Base-by-base conservation (phyloP, 257 asterid species). In the Salvia rosmarinus region DNA sequence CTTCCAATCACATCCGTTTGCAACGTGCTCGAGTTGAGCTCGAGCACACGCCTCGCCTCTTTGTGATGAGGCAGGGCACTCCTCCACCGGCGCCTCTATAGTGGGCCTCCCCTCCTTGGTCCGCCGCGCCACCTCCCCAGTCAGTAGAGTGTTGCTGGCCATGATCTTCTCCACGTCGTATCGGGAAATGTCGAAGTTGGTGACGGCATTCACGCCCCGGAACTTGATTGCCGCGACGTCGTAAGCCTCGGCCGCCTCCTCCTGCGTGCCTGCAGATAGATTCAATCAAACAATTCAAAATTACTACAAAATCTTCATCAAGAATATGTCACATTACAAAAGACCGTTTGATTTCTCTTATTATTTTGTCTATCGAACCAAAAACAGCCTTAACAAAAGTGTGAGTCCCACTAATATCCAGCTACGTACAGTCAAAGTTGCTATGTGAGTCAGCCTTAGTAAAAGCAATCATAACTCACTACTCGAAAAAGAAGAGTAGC, bases 171-270 rank as follows among this genome's bases (percentile, higher is more conserved):
- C 89, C 0, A 85, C 90, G 2, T 85, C 85, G 70, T 87, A 87
- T 0, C 92, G 85, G 0, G 85, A 84, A 58, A 84, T 81, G 56
- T 84, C 90, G 52, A 87, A 87, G 44, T 87, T 87, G 0, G 92
- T 87, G 3, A 87, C 92, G 0, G 92, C 92, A 25, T 81, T 87
- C 21, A 72, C 78, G 0, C 92, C 90, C 58, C 92, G 37, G 74
- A 87, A 87, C 71, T 87, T 87, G 42, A 87, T 87, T 17, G 92
- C 92, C 9, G 92, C 92, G 2, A 87, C 77, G 80, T 87, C 92
- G 49, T 87, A 87, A 11, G 92, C 92, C 40, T 87, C 92, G 1
- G 90, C 92, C 1, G 92, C 93, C 73, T 87, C 93, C 73, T 87
- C 93, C 74, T 87, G 90, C 21, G 93, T 87, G 32, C 89, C 93